Evolutionary conservation across 1,284 basidiomycete genomes (phyloP).

Genomic region (Schizophyllum commune): DNA sequence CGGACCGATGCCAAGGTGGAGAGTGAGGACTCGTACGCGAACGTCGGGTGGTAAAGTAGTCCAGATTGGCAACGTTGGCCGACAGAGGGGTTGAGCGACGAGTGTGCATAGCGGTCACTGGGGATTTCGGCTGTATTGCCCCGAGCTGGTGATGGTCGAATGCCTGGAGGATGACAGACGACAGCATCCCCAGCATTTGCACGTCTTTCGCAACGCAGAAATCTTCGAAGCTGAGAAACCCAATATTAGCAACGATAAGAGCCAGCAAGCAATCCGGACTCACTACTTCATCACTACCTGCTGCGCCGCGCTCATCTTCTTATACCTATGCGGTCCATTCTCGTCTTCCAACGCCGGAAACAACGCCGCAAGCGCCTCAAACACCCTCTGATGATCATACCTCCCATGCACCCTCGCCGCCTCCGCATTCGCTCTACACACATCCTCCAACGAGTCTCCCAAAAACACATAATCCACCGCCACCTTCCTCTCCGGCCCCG

Average conservation of each 20-base stretch:
- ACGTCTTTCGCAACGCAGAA: conserved; percentile 63
- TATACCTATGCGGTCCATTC: conserved; percentile 2
- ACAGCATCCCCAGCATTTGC: conserved; percentile 77
- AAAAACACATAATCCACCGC: conserved; percentile 58
- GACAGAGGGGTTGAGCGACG: background rate
- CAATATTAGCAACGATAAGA: background rate
- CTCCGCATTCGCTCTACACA: conserved; percentile 53
- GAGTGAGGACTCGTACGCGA: conserved; percentile 27
- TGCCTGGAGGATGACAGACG: conserved; percentile 56
- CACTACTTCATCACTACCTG: conserved; percentile 38
- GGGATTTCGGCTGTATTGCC: background rate
- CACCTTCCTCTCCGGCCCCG: conserved; percentile 52
- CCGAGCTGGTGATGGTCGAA: conserved; percentile 2
- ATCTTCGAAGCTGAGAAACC: conserved; percentile 47
- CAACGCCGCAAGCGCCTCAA: conserved; percentile 52
- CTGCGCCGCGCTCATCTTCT: conserved; percentile 19
- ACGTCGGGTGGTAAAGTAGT: conserved; percentile 43
- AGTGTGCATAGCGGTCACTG: background rate
- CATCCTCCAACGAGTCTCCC: conserved; percentile 31
- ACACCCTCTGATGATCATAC: conserved; percentile 69
- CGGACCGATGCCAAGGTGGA: conserved; percentile 20
- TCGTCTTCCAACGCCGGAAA: conserved; percentile 26
- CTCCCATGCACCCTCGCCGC: conserved; percentile 54
- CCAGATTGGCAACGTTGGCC: conserved; percentile 19
- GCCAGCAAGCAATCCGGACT: conserved; percentile 15